Conservation (phyloP, 2,329 filamentous ascomycete species). For the Penicillium nordicum region DNA sequence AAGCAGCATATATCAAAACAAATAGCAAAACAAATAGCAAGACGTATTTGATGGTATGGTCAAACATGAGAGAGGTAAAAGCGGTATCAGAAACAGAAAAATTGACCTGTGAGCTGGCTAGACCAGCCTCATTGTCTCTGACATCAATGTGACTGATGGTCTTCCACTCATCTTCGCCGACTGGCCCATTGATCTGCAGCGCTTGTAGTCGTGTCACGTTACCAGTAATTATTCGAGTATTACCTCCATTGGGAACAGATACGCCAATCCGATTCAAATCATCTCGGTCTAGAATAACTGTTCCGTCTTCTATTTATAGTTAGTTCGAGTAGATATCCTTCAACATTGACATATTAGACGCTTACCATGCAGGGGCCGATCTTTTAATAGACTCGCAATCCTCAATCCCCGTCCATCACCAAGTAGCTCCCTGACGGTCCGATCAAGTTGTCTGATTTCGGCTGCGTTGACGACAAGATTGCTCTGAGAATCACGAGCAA, state of each 20-base stretch:
- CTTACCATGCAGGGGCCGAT: background rate
- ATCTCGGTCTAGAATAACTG: background rate
- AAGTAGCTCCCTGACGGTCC: background rate
- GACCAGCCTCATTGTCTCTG: background rate
- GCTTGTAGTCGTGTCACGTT: background rate
- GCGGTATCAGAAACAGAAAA: background rate
- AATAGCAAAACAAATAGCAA: background rate
- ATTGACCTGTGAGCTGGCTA: background rate
- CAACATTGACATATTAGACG: rapidly evolving
- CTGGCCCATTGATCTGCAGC: background rate
- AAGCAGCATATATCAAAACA: background rate
- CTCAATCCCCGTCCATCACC: background rate
- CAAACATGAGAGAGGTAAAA: background rate
- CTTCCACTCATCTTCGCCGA: background rate
- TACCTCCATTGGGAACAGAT: background rate
- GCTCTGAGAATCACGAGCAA: background rate
- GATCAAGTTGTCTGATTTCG: background rate
- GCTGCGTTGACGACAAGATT: background rate
- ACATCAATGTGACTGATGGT: background rate
- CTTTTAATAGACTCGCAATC: background rate
- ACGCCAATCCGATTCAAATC: background rate
- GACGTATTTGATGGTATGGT: background rate
- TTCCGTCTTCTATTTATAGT: background rate
- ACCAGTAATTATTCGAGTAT: background rate
- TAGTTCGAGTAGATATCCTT: background rate